Base-by-base conservation (phyloP, 495 filamentous ascomycete genomes). In the Penicillium psychrofluorescens region DNA sequence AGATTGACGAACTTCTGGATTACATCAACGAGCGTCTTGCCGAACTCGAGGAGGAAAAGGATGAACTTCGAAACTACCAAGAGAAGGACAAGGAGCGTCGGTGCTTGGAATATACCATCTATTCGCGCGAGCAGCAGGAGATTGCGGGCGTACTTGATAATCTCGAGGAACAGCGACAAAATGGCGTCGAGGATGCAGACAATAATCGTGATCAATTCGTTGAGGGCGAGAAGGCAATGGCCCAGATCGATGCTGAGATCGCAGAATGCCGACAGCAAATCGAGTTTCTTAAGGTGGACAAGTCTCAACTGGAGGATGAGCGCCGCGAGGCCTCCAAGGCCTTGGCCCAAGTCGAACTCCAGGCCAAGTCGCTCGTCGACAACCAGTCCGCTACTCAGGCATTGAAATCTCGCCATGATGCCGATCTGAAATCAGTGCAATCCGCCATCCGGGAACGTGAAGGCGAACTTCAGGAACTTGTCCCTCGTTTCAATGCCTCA, bases 21-120 rank as follows among this genome's bases (percentile, higher is more conserved):
- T 90, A 90, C 57, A 95, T 99, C 61, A 85, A 91, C 48, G 86
- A 91, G 55, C 82, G 92, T 15, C 73, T 99, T 27, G 72, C 69
- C 16, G 92, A 99, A 59, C 74, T 99, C 2, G 92, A 97, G 61
- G 90, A 95, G 61, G 92, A 99, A 60, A 97, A 95, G 61, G 88
- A 97, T 48, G 94, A 97, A 63, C 71, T 99, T 28, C 77, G 86
- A 29, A 89, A 79, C 12, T 99, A 85, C 51, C 90, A 97, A 59
- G 89, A 95, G 36, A 95, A 95, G 61, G 92, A 99, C 54, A 83
- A 84, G 46, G 92, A 99, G 59, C 80, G 89, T 38, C 76, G 91
- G 45, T 95, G 90, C 62, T 70, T 99, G 31, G 88, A 96, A 58
- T 97, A 95, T 58, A 88, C 90, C 2, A 95, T 95, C 53, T 88